Base-by-base conservation (phyloP, 106 monocot genomes). In the Dioscorea dumetorum region DNA sequence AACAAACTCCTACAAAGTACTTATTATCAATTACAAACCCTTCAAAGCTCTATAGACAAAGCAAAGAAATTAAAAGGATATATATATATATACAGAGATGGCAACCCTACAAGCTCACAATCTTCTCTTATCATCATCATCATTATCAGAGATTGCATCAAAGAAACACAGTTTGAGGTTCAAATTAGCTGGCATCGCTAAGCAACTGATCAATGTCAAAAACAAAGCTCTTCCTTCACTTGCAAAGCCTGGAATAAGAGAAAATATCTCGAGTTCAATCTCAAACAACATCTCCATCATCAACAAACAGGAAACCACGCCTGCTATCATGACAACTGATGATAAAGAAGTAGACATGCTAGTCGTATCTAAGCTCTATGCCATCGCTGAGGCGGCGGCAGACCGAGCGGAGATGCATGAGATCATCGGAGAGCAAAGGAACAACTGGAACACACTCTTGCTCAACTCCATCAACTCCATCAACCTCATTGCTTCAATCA, bases 401-500 rank as follows among this genome's bases (percentile, higher is more conserved):
- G 95, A 91, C 56, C 57, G 91, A 10, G 88, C 79, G 5, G 83
- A 84, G 73, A 91, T 95, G 91, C 91, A 95, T 58, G 72, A 76
- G 23, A 87, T 82, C 72, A 86, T 95, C 64, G 91, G 84, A 1
- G 50, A 61, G 24, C 95, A 91, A 69, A 60, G 91, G 58, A 80
- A 86, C 72, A 86, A 86, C 69, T 95, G 95, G 95, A 86, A 86
- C 69, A 60, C 67, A 56, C 86, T 88, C 49, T 73, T 90, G 17
- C 74, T 85, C 32, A 71, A 72, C 80, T 85, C 85, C 60, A 74
- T 77, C 72, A 90, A 82, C 72, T 67, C 80, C 41, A 68, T 83
- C 21, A 65, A 68, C 12, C 85, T 90, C 66, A 5, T 70, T 0
- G 89, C 85, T 11, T 86, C 95, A 17, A 58, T 84, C 69, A 79